Evolutionary conservation across 208 protist species (phyloP).

Genomic region (Kentomonas sorsogonicus): DNA sequence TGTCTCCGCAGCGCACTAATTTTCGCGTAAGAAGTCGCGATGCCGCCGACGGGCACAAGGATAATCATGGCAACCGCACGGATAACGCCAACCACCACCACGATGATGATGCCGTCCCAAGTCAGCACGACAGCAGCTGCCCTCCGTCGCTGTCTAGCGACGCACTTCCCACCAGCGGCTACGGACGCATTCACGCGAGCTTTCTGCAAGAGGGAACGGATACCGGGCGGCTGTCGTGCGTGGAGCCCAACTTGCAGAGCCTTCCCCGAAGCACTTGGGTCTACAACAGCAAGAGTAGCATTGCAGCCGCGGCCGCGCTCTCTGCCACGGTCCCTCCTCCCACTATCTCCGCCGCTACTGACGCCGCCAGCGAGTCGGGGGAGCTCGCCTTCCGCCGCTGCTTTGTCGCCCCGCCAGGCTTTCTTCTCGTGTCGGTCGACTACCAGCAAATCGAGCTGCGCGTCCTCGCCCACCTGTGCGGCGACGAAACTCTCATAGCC

Average conservation of each 20-base stretch:
- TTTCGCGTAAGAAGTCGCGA: too few relatives aligned
- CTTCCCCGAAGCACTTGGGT: conserved; percentile 38
- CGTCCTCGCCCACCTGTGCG: conserved; percentile 70
- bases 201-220: conserved; percentile 88
- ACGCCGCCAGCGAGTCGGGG: conserved; percentile 15
- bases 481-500: too few relatives aligned
- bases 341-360: neutral
- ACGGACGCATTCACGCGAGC: conserved; percentile 54
- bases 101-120: too few relatives aligned
- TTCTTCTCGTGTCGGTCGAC: conserved; percentile 65
- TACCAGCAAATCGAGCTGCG: conserved; percentile 84
- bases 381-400: conserved; percentile 65
- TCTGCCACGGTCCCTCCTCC: too few relatives aligned
- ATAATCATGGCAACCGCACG: too few relatives aligned
- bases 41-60: neutral
- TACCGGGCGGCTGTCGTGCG: conserved; percentile 84
- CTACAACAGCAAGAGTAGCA: conserved; percentile 8
- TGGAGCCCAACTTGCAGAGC: conserved; percentile 88
- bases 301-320: too few relatives aligned
- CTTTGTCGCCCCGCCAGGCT: conserved; percentile 68
- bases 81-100: too few relatives aligned
- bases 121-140: conserved; percentile 10
- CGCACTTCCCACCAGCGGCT: conserved; percentile 19
- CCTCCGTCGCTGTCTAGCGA: neutral
- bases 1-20: too few relatives aligned